phyloP scores from a whole-genome alignment of 148 eudicot species.

The Beta vulgaris region DNA sequence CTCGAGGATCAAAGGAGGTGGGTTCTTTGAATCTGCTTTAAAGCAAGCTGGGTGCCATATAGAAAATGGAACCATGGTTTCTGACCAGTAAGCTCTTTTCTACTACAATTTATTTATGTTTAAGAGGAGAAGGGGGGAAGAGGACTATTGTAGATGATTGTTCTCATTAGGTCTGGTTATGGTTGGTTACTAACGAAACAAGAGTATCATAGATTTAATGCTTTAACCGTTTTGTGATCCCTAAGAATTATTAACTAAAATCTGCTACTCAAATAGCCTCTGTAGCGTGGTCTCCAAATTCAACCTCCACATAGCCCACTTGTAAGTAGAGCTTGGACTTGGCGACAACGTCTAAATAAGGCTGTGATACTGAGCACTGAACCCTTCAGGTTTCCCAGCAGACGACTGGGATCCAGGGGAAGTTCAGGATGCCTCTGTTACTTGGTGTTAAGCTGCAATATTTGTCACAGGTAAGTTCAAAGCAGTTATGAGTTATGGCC shows the following conservation, averaged over 20 bases:
- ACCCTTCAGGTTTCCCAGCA: not conserved
- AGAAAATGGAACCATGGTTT: slow-evolving; percentile 31
- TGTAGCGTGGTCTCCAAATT: not conserved
- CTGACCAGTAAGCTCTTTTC: not conserved
- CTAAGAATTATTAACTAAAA: not conserved
- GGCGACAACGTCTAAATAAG: not conserved
- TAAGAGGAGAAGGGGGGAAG: not conserved
- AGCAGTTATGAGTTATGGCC: too few relatives aligned
- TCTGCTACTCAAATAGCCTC: not conserved
- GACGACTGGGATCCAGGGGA: not conserved
- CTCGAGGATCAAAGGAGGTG: slow-evolving; percentile 39
- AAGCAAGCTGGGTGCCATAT: slow-evolving; percentile 43
- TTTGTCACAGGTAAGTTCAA: too few relatives aligned
- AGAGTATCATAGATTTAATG: not conserved
- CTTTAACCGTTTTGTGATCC: not conserved
- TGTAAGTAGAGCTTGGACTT: not conserved
- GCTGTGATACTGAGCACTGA: not conserved
- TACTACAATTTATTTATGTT: not conserved
- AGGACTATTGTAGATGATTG: not conserved
- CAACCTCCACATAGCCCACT: not conserved
- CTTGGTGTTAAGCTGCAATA: too few relatives aligned
- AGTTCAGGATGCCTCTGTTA: not conserved
- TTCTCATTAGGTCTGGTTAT: not conserved
- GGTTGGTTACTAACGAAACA: not conserved
- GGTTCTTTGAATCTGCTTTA: slow-evolving; percentile 43